Evolutionary conservation across 129 eudicot genomes (phyloP), one percentile per base, ranked within the genome.

Genomic region (Cynara cardunculus): DNA sequence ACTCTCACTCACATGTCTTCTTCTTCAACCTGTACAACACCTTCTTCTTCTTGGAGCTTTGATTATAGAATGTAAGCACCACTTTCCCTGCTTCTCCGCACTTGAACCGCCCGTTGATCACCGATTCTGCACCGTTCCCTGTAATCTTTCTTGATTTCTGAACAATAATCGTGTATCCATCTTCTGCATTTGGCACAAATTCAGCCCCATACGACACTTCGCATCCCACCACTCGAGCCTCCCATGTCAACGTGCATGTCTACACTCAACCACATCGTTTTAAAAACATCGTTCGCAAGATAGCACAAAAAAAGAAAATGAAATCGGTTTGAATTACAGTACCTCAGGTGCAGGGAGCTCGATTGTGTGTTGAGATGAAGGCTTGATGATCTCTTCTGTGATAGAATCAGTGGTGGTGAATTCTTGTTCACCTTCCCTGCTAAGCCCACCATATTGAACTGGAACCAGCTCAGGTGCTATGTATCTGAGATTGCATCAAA

Each of bases 21-120:
- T 72, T 86, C 80, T 91, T 91, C 89, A 89, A 91, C 97, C 98
- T 94, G 89, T 90, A 94, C 65, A 91, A 70, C 77, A 91, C 92
- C 80, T 88, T 94, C 92, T 90, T 91, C 89, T 86, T 94, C 85
- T 90, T 94, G 2, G 94, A 89, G 21, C 87, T 90, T 80, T 89
- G 98, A 81, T 91, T 94, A 71, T 88, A 93, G 64, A 94, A 82
- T 1, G 92, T 90, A 77, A 94, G 91, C 82, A 91, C 89, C 72
- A 94, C 82, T 80, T 91, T 94, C 32, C 98, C 98, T 1, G 89
- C 31, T 49, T 94, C 97, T 19, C 90, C 91, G 56, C 86, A 80
- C 37, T 90, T 94, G 85, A 79, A 94, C 84, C 87, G 86, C 61
- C 90, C 86, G 25, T 82, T 31, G 14, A 94, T 88, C 25, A 89